Evolutionary conservation across 768 basidiomycete species (phyloP), one percentile per base, ranked within the genome.

Genomic region (Rossbeevera mucosa): DNA sequence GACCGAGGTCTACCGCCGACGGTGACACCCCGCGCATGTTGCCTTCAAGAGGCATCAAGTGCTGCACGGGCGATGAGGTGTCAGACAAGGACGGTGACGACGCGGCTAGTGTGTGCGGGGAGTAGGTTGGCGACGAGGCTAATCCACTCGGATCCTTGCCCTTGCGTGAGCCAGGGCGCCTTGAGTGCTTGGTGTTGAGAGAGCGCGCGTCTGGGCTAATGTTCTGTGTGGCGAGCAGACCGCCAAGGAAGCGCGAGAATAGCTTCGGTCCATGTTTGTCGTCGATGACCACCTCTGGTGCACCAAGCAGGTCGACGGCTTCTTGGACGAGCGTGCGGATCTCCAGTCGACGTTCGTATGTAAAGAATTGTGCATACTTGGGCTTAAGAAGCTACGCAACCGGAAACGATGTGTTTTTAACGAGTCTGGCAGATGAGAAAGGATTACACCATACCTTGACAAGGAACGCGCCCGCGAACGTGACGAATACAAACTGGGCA

Each of bases 391-490:
- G 77, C 85, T 86, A 55, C 13, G n/a, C 24, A 33, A 5, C 2
- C 21, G 18, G 18, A 38, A 38, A 21, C n/a, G 14, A 44, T 46
- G 29, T 54, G 44, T 56, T 36, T 24, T 36, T 24, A 24, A 16
- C 14, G 3, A 8, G 9, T 21, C 48, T 22, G 13, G 8, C 4
- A 7, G 43, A 46, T 38, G 36, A 38, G 6, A 25, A 38, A 48
- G 22, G 18, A 22, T 31, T 8, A 33, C 24, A 11, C 13, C 69
- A 45, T 62, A 84, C 86, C 76, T 92, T 91, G 57, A 93, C 78
- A 14, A 93, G 74, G 74, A 92, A 92, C 2, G 89, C 84, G 8
- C 84, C 82, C 9, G 90, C 89, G 56, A 91, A 91, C 0, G 85
- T 88, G 22, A 83, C 77, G 59, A 91, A 89, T 9, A 91, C 83